phyloP scores from a whole-genome alignment of 2,329 filamentous ascomycete genomes.

The Elsinoe perseae region DNA sequence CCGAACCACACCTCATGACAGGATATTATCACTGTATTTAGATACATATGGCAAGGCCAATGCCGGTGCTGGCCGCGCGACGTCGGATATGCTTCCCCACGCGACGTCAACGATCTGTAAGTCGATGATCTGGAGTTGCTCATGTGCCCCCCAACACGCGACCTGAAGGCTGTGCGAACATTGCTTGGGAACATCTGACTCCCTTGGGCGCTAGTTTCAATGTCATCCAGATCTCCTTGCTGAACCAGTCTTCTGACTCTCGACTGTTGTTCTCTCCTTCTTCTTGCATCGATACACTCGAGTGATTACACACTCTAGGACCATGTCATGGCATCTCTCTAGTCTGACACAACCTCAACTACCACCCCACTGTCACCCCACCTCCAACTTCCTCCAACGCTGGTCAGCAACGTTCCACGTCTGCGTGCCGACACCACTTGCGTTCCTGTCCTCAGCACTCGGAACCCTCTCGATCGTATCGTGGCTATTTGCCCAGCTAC shows the following conservation, averaged over 20 bases:
- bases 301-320: slow-evolving; percentile 5
- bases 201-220: slow-evolving; percentile 5
- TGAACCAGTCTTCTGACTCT: background rate
- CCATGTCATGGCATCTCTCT: slow-evolving; percentile 25
- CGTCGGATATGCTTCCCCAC: background rate
- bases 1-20: slow-evolving; percentile 11
- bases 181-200: slow-evolving; percentile 6
- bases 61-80: slow-evolving; percentile 6
- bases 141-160: slow-evolving; percentile 13
- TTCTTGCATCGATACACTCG: background rate
- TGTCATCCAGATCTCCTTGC: background rate
- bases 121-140: slow-evolving; percentile 1
- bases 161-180: background rate
- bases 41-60: background rate
- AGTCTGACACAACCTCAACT: slow-evolving; percentile 33
- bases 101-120: slow-evolving; percentile 10
- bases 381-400: slow-evolving; percentile 48
- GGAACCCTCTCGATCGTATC: slow-evolving; percentile 56
- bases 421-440: slow-evolving; percentile 57
- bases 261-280: background rate
- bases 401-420: slow-evolving; percentile 54
- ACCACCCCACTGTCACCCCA: slow-evolving; percentile 54
- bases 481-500: slow-evolving; percentile 62
- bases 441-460: slow-evolving; percentile 53
- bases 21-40: slow-evolving; percentile 9